Percentiles rank a stretch among this genome's conserved stretches.
Evolutionary conservation across 1,139 yeast species (phyloP).

Genomic region (Meyerozyma sp.): DNA sequence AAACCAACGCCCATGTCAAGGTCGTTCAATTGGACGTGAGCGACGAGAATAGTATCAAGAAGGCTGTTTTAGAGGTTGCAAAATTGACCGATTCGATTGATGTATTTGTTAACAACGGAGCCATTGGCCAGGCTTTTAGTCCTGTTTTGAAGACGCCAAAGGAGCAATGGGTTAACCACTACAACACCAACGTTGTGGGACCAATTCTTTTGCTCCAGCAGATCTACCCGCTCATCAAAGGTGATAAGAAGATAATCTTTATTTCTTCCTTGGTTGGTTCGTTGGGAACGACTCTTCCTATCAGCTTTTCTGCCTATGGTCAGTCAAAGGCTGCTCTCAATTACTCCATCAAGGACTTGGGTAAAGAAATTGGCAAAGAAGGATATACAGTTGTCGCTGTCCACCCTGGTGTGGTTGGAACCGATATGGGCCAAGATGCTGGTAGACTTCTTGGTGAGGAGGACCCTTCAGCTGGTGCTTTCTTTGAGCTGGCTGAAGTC

Average conservation of each 20-base stretch:
- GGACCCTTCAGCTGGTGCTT: too few relatives aligned
- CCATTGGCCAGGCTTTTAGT: not conserved
- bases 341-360: slow-evolving; percentile 16
- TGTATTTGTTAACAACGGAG: not conserved
- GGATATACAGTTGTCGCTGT: slow-evolving; percentile 17
- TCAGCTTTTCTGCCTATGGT: slow-evolving; percentile 19
- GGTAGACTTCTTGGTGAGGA: too few relatives aligned
- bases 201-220: slow-evolving; percentile 4
- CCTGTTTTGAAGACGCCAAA: not conserved
- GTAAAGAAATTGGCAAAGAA: slow-evolving; percentile 13
- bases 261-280: slow-evolving; percentile 2
- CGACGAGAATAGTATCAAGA: slow-evolving; percentile 1
- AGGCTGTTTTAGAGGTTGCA: not conserved
- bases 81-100: slow-evolving; percentile 3
- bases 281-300: not conserved
- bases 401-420: slow-evolving; percentile 26
- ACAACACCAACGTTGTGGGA: slow-evolving; percentile 7
- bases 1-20: slow-evolving; percentile 2
- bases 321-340: slow-evolving; percentile 30
- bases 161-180: slow-evolving; percentile 1
- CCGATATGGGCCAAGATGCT: slow-evolving; percentile 15
- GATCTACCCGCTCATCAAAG: slow-evolving; percentile 3
- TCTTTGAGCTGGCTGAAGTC: too few relatives aligned
- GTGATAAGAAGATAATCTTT: slow-evolving; percentile 15
- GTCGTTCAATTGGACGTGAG: slow-evolving; percentile 5